Base-by-base conservation (phyloP, 2,329 filamentous ascomycete genomes). In the Aspergillus ruber region DNA sequence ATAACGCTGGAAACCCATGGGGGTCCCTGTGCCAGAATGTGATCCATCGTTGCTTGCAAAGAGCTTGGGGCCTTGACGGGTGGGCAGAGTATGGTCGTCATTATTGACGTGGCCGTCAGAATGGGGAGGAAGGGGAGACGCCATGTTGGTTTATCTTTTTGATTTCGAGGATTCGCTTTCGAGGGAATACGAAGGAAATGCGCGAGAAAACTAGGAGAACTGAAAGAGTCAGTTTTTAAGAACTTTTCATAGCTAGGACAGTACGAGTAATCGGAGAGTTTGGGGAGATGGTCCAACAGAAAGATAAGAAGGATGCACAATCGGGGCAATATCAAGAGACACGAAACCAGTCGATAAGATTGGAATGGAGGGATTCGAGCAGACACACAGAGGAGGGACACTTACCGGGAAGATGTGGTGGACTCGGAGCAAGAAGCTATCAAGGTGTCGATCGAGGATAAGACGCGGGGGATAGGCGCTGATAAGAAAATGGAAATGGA, bases 1-100 rank as follows among this genome's bases (percentile, higher is more conserved):
- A 25, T 57, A 66, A 43, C 68, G 58, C 53, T 71, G 68, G 54
- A 71, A 71, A 17, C 68, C 68, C 50, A 70, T 67, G 35, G 68
- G 68, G 25, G 69, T 72, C 9, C 67, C 66, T 18, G 64, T 25
- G 47, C 68, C 69, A 13, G 69, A 70, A 39, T 59, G 58, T 10
- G 56, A 44, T 33, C 60, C 60, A 44, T 69, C 67, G 12, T 61
- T 57, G 45, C 63, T 63, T 13, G 55, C 58, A 44, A 61, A 60
- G 12, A 64, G 56, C 56, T 67, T 67, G 32, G 64, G 62, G 15
- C 53, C 56, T 10, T 64, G 58, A 6, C 59, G 59, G 21, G 54
- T 40, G 35, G 64, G 64, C 38, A 67, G 51, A 20, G 51, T 43
- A 40, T 58, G 44, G 33, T 58, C 51, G 52, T 60, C 59, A 57